phyloP scores from a whole-genome alignment of 805 yeast species.

The Kazachstania africana region DNA sequence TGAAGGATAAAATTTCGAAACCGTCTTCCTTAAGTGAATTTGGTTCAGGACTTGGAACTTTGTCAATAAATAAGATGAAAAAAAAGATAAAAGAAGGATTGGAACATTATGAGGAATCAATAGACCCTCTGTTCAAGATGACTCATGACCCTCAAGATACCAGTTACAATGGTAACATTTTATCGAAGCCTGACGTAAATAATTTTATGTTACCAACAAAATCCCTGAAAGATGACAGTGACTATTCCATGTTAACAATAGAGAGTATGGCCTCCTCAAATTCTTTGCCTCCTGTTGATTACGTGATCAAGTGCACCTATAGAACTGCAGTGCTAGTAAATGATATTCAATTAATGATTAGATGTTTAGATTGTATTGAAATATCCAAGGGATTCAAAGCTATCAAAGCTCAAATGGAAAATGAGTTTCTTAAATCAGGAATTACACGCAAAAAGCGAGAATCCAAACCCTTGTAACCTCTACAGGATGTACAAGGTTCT shows the following conservation, averaged over 20 bases:
- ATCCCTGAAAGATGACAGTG: slow-evolving; percentile 5
- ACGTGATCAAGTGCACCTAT: slow-evolving; percentile 45
- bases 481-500: too few relatives aligned
- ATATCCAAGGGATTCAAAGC: slow-evolving; percentile 16
- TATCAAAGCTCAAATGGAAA: slow-evolving; percentile 8
- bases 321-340: slow-evolving; percentile 51
- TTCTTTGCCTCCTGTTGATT: slow-evolving; percentile 45
- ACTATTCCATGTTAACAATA: slow-evolving; percentile 32
- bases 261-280: slow-evolving; percentile 46
- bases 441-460: too few relatives aligned
- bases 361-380: slow-evolving; percentile 25
- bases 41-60: slow-evolving; percentile 18
- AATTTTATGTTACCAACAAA: slow-evolving; percentile 4
- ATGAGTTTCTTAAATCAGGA: not conserved
- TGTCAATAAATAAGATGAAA: slow-evolving; percentile 19
- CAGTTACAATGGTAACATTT: slow-evolving; percentile 2
- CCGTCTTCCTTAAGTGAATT: slow-evolving; percentile 13
- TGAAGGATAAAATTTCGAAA: slow-evolving; percentile 5
- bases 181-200: not conserved
- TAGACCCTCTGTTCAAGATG: slow-evolving; percentile 22
- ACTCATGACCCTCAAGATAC: not conserved
- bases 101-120: slow-evolving; percentile 15
- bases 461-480: too few relatives aligned
- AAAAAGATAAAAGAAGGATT: slow-evolving; percentile 16
- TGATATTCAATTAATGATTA: slow-evolving; percentile 48